A percentile compares a stretch with the other conserved stretches of the same genome.
These are phyloP conservation scores for Vanderwaltozyma yarrowii DNA, from an alignment of 805 yeast species.

Conservation along the genomic window DNA sequence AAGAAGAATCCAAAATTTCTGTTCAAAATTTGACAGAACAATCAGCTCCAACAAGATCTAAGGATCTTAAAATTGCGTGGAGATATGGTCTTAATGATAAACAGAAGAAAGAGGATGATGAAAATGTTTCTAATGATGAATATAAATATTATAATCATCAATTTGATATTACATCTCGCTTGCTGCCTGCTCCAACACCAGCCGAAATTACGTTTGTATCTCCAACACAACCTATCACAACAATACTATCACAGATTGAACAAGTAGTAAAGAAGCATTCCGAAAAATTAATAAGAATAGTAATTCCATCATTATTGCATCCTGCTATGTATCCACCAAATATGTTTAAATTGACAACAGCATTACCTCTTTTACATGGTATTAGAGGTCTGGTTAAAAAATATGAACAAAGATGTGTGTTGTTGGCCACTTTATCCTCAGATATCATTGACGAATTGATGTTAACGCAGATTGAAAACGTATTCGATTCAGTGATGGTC, in stretches of 20 bases:
- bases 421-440: conserved; percentile 48
- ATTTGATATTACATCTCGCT: conserved; percentile 67
- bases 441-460: conserved; percentile 49
- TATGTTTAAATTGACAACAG: conserved; percentile 35
- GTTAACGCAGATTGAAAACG: conserved; percentile 43
- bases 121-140: conserved; percentile 18
- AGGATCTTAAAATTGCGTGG: conserved; percentile 86
- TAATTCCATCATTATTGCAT: conserved; percentile 67
- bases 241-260: conserved; percentile 34
- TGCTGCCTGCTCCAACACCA: conserved; percentile 55
- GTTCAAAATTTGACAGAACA: conserved; percentile 52
- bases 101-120: conserved; percentile 1
- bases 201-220: conserved; percentile 53
- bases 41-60: conserved; percentile 15
- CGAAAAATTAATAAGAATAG: conserved; percentile 47
- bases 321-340: conserved; percentile 62
- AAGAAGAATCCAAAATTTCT: conserved; percentile 52
- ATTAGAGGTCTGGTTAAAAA: conserved; percentile 44
- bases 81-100: conserved; percentile 55
- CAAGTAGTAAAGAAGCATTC: conserved; percentile 34
- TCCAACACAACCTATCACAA: conserved; percentile 21
- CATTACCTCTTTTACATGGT: conserved; percentile 52
- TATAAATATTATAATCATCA: conserved; percentile 50
- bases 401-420: conserved; percentile 36
- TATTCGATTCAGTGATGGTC: conserved; percentile 60